Conservation (phyloP, 805 yeast species). For the Metschnikowia sp. region DNA sequence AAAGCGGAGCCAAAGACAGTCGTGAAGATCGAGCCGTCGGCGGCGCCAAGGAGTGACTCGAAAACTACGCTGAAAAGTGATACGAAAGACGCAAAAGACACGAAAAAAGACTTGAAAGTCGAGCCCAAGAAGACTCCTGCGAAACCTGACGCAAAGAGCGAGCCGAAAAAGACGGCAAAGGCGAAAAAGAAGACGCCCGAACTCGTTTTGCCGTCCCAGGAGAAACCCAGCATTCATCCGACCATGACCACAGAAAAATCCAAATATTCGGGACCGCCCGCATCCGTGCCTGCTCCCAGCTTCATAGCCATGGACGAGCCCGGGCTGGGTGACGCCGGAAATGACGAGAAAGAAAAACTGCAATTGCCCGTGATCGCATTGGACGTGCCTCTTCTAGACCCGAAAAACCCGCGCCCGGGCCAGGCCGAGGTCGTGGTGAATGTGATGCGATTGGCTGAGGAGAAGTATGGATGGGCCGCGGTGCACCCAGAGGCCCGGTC, state of each 20-base stretch:
- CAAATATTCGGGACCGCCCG: conserved; percentile 4
- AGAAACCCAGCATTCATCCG: conserved; percentile 19
- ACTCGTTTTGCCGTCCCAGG: conserved; percentile 8
- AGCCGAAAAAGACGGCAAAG: conserved; percentile 5
- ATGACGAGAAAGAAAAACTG: conserved; percentile 10
- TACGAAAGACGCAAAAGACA: neutral
- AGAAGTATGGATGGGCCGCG: conserved; percentile 75
- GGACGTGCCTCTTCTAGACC: conserved; percentile 48
- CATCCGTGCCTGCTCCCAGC: conserved; percentile 17
- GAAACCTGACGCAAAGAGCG: conserved; percentile 5
- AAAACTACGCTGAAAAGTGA: conserved; percentile 2
- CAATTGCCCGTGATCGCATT: conserved; percentile 50
- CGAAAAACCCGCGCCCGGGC: conserved; percentile 50
- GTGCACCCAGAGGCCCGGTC: conserved; percentile 65
- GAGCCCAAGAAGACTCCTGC: neutral
- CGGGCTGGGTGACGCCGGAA: conserved; percentile 4
- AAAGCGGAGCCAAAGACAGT: conserved; percentile 1
- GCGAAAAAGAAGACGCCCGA: conserved; percentile 23
- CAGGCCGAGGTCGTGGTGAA: conserved; percentile 66
- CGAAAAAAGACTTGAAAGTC: conserved; percentile 10
- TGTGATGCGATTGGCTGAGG: conserved; percentile 71
- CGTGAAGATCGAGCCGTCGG: conserved; percentile 13
- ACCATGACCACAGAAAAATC: conserved; percentile 23
- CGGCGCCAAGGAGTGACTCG: conserved; percentile 8
- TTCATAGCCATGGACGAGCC: conserved; percentile 15